phyloP scores from a whole-genome alignment of 768 basidiomycete species.

The Kwoniella bestiolae region DNA sequence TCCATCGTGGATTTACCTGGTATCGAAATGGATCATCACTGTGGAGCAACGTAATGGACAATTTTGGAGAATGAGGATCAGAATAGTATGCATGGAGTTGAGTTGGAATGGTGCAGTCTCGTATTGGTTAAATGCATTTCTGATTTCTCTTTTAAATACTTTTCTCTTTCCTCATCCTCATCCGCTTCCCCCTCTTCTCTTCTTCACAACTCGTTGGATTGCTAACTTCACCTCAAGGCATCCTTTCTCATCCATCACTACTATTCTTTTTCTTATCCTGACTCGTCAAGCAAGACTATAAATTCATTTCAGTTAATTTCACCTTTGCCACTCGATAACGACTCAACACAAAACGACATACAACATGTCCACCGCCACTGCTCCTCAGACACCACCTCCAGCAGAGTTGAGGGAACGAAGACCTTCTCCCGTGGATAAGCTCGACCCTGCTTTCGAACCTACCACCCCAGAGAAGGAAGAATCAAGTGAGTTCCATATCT shows the following conservation, averaged over 20 bases:
- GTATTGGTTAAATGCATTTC: not conserved
- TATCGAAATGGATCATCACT: not conserved
- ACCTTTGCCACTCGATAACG: constrained; percentile 3
- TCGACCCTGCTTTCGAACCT: constrained; percentile 51
- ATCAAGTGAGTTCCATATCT: not conserved
- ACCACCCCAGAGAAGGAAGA: constrained; percentile 33
- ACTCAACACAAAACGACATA: constrained; percentile 4
- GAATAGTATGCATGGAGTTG: constrained; percentile 2
- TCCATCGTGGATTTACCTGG: constrained; percentile 12
- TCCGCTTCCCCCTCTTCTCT: not conserved
- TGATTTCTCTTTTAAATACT: constrained; percentile 4
- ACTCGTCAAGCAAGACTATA: not conserved
- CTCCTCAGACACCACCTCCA: constrained; percentile 24
- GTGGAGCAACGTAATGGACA: constrained; percentile 10
- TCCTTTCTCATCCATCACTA: constrained; percentile 1
- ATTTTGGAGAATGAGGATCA: not conserved
- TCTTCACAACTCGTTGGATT: not conserved
- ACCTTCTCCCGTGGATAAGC: constrained; percentile 41
- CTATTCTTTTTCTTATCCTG: not conserved
- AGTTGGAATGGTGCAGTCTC: not conserved
- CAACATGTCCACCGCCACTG: constrained; percentile 12
- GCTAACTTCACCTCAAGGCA: not conserved
- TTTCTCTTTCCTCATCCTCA: not conserved
- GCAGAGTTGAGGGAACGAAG: constrained; percentile 23
- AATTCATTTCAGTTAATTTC: not conserved